Conservation (phyloP, 805 yeast genomes). For the Myxozyma neglecta region DNA sequence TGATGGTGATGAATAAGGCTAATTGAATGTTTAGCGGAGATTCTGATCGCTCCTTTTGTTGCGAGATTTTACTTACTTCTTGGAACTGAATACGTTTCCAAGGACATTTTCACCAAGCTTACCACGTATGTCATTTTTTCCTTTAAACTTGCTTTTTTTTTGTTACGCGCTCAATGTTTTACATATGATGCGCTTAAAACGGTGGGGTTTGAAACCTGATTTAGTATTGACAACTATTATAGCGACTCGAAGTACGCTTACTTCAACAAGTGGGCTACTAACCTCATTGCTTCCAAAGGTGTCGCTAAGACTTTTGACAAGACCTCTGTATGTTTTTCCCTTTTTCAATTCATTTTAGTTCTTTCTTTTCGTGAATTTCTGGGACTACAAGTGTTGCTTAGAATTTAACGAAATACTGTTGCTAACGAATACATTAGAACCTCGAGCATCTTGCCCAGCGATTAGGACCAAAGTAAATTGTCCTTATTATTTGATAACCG, state of each 20-base stretch:
- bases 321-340: background rate
- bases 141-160: background rate
- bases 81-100: conserved; percentile 7
- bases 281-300: conserved; percentile 30
- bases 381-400: too few species aligned
- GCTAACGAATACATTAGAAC: background rate
- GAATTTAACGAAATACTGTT: too few species aligned
- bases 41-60: conserved; percentile 33
- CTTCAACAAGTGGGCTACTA: conserved; percentile 30
- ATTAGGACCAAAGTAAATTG: too few species aligned
- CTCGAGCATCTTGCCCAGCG: too few species aligned
- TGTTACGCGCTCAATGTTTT: background rate
- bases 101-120: conserved; percentile 5
- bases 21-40: conserved; percentile 13
- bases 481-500: too few species aligned
- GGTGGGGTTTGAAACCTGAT: background rate
- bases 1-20: background rate
- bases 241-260: conserved; percentile 30
- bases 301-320: conserved; percentile 31
- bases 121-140: conserved; percentile 10
- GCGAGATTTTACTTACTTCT: conserved; percentile 19
- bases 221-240: background rate
- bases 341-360: background rate
- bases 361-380: background rate
- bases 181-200: background rate